Evolutionary conservation across 2,329 filamentous ascomycete species (phyloP), one percentile per base, ranked within the genome.

Genomic region (Fusarium phyllophilum): DNA sequence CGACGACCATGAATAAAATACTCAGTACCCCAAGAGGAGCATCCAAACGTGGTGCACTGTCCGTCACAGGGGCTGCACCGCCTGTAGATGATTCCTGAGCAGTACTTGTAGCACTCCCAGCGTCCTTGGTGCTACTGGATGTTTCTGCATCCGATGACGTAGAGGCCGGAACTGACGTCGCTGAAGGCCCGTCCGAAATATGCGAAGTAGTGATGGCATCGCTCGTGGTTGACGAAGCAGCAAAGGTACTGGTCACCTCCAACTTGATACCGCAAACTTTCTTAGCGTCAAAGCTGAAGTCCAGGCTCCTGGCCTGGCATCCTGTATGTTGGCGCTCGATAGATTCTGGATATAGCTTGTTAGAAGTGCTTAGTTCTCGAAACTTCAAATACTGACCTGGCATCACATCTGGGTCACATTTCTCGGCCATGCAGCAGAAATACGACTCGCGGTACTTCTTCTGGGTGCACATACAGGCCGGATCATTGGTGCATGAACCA

Each of bases 381-480:
- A 4, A 6, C 6, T 3, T 13, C 6, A 11, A 1, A 31, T 7
- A 29, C 64, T 51, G 5, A 59, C 65, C 46, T 11, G 39, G 41
- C n/a, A 67, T 22, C 5, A 52, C 52, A 22, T 61, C 24, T 6
- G 26, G 4, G 5, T 67, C 51, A 3, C 65, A 67, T 5, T 46
- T 60, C 33, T 67, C 34, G 1, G 65, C 45, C 54, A 67, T 60
- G 3, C 62, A 67, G 29, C 62, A 67, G 29, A 67, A 67, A 31
- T 67, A 67, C 5, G 38, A 45, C 18, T 67, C 52, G 1, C 62
- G 62, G 39, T 67, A 51, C 13, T 45, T 66, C 22, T 60, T 39
- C 17, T 67, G 38, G 0, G 7, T 67, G 12, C 52, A 67, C 39
- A 67, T 66, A 3, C 52, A 67, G 14, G 44, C 62, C 2, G 52